Conservation (phyloP, 192 early-diverging fungal species). For the Backusella psychrophila region DNA sequence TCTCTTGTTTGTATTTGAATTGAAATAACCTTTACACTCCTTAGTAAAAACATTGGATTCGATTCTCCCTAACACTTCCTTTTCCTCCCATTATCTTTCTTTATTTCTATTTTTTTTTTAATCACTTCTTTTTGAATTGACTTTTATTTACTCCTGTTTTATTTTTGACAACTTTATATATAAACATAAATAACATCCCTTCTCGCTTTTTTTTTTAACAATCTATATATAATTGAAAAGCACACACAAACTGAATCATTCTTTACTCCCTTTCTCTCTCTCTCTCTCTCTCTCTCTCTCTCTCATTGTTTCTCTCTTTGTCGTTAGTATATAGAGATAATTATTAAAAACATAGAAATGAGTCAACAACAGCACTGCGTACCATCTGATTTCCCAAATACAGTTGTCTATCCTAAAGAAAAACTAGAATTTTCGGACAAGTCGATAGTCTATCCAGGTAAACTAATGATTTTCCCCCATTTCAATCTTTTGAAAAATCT, state of each 20-base stretch:
- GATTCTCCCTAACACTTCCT: neutral
- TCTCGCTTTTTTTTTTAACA: neutral
- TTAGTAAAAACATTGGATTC: neutral
- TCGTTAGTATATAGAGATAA: neutral
- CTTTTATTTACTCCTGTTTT: neutral
- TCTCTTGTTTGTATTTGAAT: neutral
- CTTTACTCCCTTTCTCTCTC: too few species aligned
- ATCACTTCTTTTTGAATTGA: neutral
- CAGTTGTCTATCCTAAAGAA: neutral
- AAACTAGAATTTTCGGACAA: constrained; percentile 16
- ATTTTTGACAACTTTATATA: neutral
- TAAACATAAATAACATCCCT: neutral
- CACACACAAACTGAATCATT: neutral
- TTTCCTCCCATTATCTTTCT: neutral
- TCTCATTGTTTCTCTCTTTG: neutral
- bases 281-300: neutral
- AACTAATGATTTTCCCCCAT: neutral
- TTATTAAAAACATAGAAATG: neutral
- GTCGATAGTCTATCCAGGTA: constrained; percentile 15
- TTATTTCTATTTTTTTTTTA: neutral
- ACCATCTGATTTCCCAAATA: neutral
- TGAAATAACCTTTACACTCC: neutral
- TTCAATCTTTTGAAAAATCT: neutral
- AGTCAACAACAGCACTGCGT: neutral
- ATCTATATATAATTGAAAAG: neutral